Evolutionary conservation across 345 rosid species (phyloP), one percentile per base, ranked within the genome.

Genomic region (Psidium guajava): DNA sequence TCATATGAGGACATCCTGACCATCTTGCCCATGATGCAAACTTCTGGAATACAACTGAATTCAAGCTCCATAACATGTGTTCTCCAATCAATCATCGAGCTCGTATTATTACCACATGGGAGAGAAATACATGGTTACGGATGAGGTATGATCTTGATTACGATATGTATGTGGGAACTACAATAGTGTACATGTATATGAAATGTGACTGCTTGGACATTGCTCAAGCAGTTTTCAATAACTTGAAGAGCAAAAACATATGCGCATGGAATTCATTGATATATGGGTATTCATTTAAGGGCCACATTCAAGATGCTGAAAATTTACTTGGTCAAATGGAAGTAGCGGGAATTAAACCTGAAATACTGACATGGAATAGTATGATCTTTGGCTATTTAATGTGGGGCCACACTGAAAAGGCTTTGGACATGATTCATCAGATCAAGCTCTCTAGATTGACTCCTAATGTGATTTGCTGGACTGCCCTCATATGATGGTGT

Each of bases 381-480:
- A 86, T 96, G 85, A 85, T 94, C 86, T 91, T 88, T 52, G 98
- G 98, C 77, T 95, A 91, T 90, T 91, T 95, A 32, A 83, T 85
- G 74, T 58, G 87, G 73, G 96, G 97, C 12, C 56, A 87, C 77
- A 86, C 61, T 85, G 85, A 87, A 82, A 93, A 92, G 88, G 98
- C 97, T 87, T 86, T 93, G 85, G 90, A 82, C 59, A 75, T 90
- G 82, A 88, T 95, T 87, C 85, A 85, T 84, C 90, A 89, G 86
- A 92, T 94, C 86, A 91, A 90, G 80, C 81, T 83, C 56, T 90
- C 90, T 13, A 92, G 95, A 47, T 87, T 92, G 55, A 55, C 53
- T 83, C 97, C 98, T 81, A 88, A 90, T 53, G 97, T 95, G 87
- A 90, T 93, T 59, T 90, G 95, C 12, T 96, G 98, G 98, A 96